Evolutionary conservation across 129 eudicot genomes (phyloP).

Genomic region (Glebionis coronaria): DNA sequence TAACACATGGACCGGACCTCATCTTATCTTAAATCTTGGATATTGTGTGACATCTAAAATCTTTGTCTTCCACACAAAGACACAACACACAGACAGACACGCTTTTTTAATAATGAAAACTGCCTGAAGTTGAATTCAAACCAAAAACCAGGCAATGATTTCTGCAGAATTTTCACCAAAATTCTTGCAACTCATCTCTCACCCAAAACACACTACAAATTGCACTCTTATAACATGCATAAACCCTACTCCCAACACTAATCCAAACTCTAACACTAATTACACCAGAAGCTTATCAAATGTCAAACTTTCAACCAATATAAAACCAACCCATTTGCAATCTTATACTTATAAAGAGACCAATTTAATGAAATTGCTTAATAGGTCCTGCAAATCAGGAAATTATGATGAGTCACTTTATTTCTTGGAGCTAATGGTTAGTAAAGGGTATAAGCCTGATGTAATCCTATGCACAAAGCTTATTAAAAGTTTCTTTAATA

Average conservation of each 20-base stretch:
- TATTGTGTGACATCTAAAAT: too few species aligned
- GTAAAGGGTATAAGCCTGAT: conserved; percentile 63
- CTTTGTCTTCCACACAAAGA: too few species aligned
- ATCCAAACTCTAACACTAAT: too few species aligned
- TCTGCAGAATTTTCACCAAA: conserved; percentile 50
- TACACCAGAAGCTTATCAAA: conserved; percentile 27
- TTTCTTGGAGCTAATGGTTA: conserved; percentile 63
- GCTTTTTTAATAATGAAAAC: background rate
- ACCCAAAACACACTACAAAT: conserved; percentile 36
- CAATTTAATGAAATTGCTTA: too few species aligned
- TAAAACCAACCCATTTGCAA: too few species aligned
- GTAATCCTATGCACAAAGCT: conserved; percentile 71
- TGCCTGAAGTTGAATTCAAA: conserved; percentile 8
- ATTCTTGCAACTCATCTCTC: conserved; percentile 34
- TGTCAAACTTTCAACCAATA: too few species aligned
- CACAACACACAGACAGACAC: too few species aligned
- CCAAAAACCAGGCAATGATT: conserved; percentile 22
- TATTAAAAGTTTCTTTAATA: conserved; percentile 48
- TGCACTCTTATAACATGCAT: too few species aligned
- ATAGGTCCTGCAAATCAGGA: conserved; percentile 58
- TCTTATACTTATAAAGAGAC: conserved; percentile 45
- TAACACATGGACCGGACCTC: too few species aligned
- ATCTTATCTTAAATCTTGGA: too few species aligned
- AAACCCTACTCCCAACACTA: too few species aligned
- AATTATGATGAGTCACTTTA: conserved; percentile 62